Evolutionary conservation across 2,329 filamentous ascomycete genomes (phyloP).

Genomic region (Colletotrichum gloeosporioides): DNA sequence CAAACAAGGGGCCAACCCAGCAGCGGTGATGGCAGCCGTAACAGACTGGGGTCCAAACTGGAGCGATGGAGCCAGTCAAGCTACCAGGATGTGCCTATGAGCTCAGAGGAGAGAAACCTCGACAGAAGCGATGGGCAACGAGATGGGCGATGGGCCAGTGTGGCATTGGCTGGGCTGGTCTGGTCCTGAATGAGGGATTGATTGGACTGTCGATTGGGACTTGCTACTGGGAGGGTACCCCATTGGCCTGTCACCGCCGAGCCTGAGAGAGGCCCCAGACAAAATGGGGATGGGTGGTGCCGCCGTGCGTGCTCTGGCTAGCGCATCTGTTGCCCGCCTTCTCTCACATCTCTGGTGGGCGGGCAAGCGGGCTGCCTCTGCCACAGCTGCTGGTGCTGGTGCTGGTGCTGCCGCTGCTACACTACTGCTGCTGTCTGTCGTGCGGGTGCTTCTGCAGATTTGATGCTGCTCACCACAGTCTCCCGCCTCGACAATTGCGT

Average conservation of each 20-base stretch:
- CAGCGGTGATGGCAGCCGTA: constrained; percentile 10
- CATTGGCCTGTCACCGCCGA: neutral
- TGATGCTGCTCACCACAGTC: neutral
- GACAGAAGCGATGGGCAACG: neutral
- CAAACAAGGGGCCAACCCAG: neutral
- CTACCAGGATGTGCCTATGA: neutral
- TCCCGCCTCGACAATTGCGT: constrained; percentile 3
- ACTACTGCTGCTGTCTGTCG: neutral
- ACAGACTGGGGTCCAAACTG: neutral
- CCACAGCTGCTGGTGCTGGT: neutral
- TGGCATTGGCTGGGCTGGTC: neutral
- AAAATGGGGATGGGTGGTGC: neutral
- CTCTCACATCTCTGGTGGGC: neutral
- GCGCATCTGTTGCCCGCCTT: constrained; percentile 4
- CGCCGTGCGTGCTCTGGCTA: neutral
- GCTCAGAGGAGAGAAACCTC: neutral
- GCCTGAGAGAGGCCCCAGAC: neutral
- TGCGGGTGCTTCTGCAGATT: neutral
- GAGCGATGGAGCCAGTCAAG: neutral
- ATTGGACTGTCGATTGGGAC: constrained; percentile 1
- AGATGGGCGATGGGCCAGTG: constrained; percentile 4
- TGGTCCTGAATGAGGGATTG: neutral
- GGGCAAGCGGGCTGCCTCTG: constrained; percentile 17
- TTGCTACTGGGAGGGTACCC: neutral
- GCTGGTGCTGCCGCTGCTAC: neutral